Base-by-base conservation (phyloP, 441 rosid species). In the Viola pubescens region DNA sequence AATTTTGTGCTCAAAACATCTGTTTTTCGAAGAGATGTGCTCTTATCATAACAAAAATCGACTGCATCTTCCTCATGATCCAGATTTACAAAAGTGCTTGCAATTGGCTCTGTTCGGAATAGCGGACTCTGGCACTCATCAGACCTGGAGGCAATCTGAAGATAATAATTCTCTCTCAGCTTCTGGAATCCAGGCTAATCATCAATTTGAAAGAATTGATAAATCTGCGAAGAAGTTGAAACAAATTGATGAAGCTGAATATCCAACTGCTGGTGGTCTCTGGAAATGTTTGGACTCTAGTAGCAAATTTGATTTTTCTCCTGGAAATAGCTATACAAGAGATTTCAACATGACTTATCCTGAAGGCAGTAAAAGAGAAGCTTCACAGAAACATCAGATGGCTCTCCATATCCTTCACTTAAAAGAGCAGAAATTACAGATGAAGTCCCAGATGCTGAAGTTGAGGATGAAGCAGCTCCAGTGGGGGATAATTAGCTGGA, bases 11-110 rank as follows among this genome's bases (percentile, higher is more conserved):
- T 73, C 73, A 9, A 73, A 70, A 54, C 65, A 77, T 47, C 54
- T 77, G 39, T 77, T 70, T 66, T 68, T 58, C 6, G 62, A 73
- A 59, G 71, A 70, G 56, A 67, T 77, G 78, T 64, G 75, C 47
- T 70, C 71, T 2, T 73, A 67, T 54, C 75, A 73, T 63, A 70
- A 69, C 19, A 48, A 71, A 37, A 67, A 67, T 58, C 66, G 72
- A 11, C 14, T 70, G 47, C 54, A 37, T 67, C 69, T 73, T 39
- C 63, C 69, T 9, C 62, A 61, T 14, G 69, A 73, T 60, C 66
- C 64, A 2, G 65, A 70, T 52, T 8, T 76, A 56, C 62, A 56
- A 53, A 40, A 39, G 40, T 66, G 64, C 50, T 48, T 67, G 60
- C 71, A 61, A 43, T 70, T 48, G 58, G 54, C 61, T 65, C 59